Evolutionary conservation across 1,139 yeast genomes (phyloP).

Genomic region (Blastobotrys apis): DNA sequence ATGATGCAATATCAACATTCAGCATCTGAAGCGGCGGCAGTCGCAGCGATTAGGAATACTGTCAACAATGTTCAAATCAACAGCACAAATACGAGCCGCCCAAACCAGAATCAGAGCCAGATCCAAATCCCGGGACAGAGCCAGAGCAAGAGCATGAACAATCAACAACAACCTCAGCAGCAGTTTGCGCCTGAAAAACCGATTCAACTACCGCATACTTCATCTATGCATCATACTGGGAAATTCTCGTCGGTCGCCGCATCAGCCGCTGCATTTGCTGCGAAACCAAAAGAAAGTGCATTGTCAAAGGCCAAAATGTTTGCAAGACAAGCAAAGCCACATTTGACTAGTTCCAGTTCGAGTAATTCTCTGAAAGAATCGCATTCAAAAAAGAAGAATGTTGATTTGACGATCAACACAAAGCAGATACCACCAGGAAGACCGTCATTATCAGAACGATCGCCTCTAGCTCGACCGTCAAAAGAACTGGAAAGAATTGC

Average conservation of each 20-base stretch:
- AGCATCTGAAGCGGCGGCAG: conserved; percentile 25
- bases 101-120: neutral
- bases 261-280: conserved; percentile 31
- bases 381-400: conserved; percentile 26
- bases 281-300: conserved; percentile 31
- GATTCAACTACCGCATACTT: neutral
- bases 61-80: conserved; percentile 13
- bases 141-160: conserved; percentile 1
- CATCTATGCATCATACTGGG: neutral
- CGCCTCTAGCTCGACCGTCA: conserved; percentile 42
- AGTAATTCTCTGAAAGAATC: conserved; percentile 13
- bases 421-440: conserved; percentile 29
- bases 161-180: conserved; percentile 2
- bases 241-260: conserved; percentile 27
- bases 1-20: conserved; percentile 15
- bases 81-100: neutral
- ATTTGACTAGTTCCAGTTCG: conserved; percentile 20
- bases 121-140: neutral
- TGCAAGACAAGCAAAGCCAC: conserved; percentile 34
- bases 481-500: conserved; percentile 44
- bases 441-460: conserved; percentile 36
- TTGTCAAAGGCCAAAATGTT: conserved; percentile 36
- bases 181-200: neutral
- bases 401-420: conserved; percentile 36
- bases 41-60: conserved; percentile 21